Evolutionary conservation across 768 basidiomycete genomes (phyloP).

Genomic region (Cubamyces sp.): DNA sequence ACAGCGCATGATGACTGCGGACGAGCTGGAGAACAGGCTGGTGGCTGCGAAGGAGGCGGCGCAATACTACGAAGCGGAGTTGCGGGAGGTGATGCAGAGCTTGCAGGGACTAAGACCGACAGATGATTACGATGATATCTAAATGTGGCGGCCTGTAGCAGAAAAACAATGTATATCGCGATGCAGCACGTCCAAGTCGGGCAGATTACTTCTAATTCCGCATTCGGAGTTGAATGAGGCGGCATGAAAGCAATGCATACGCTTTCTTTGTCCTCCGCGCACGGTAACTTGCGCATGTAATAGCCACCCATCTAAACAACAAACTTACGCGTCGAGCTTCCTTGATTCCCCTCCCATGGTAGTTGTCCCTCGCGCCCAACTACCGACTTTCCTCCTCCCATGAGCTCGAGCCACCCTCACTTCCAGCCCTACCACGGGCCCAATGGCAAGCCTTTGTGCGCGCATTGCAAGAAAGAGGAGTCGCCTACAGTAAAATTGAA

Average conservation of each 20-base stretch:
- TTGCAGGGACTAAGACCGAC: constrained; percentile 59
- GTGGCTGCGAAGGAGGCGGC: constrained; percentile 71
- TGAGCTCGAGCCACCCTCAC: background rate
- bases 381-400: background rate
- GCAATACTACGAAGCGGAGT: constrained; percentile 71
- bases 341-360: too few species aligned
- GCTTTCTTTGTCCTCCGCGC: too few species aligned
- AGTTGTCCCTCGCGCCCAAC: background rate
- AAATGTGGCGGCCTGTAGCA: background rate
- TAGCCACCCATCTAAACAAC: background rate
- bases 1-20: constrained; percentile 57
- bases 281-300: background rate
- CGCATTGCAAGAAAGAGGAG: background rate
- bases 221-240: too few species aligned
- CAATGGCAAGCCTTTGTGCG: background rate
- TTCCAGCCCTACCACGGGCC: background rate
- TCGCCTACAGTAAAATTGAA: background rate
- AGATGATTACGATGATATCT: constrained; percentile 37
- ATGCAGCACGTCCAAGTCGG: background rate
- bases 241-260: too few species aligned
- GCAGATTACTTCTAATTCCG: background rate
- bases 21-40: constrained; percentile 78
- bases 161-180: background rate
- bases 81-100: constrained; percentile 74
- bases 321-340: background rate